Conservation (phyloP, 345 rosid genomes). For the Streptanthus diversifolius region DNA sequence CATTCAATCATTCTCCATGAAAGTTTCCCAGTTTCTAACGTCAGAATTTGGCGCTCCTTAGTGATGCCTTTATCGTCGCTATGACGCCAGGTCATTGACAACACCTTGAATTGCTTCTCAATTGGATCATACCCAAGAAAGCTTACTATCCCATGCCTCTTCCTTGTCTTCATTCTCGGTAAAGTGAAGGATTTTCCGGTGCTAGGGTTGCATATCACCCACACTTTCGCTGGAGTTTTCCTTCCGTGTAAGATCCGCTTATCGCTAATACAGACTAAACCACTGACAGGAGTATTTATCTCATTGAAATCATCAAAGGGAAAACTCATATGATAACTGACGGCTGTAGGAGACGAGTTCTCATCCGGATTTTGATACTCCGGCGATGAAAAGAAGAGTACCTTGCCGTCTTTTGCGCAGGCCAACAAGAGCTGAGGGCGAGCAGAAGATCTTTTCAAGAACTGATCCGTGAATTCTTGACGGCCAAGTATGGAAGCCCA, state of each 20-base stretch:
- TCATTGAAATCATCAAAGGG: not conserved
- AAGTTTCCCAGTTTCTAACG: not conserved
- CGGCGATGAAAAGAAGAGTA: not conserved
- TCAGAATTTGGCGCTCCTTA: not conserved
- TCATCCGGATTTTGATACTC: not conserved
- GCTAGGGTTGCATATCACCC: not conserved
- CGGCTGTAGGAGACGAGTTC: not conserved
- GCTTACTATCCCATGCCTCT: not conserved
- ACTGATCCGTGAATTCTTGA: not conserved
- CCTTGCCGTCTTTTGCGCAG: not conserved
- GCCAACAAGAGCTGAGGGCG: not conserved
- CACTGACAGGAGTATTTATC: not conserved
- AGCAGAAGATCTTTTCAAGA: not conserved
- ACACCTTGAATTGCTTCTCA: not conserved
- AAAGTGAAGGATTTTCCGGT: not conserved
- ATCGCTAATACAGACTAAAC: not conserved
- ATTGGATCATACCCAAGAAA: not conserved
- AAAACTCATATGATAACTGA: not conserved
- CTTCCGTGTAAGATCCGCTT: not conserved
- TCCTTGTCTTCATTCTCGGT: not conserved
- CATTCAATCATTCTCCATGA: not conserved
- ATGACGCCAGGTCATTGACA: not conserved
- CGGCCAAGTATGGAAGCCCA: not conserved
- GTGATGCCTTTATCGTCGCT: not conserved
- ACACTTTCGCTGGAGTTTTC: not conserved